Conservation (phyloP, 164 flowering plant species). For the Tetrastigma voinierianum region DNA sequence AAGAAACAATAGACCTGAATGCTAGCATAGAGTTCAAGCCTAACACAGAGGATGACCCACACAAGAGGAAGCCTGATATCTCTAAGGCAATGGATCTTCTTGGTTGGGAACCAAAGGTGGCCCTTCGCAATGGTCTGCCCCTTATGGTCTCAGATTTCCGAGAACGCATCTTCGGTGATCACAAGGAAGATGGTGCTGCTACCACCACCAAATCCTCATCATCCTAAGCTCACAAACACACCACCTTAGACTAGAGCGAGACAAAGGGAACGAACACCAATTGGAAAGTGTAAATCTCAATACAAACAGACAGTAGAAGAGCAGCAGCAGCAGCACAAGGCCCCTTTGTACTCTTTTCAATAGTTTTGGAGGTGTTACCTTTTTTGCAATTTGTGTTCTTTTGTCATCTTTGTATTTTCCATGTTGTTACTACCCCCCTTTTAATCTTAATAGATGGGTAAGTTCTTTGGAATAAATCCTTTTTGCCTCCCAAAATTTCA, state of each 20-base stretch:
- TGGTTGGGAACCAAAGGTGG: conserved; percentile 86
- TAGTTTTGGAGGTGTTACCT: conserved; percentile 6
- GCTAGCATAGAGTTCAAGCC: conserved; percentile 81
- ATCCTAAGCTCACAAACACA: conserved; percentile 2
- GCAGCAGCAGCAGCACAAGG: conserved; percentile 7
- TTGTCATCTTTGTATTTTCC: conserved; percentile 6
- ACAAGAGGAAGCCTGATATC: conserved; percentile 98
- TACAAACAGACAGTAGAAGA: background rate
- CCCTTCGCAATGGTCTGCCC: conserved; percentile 91
- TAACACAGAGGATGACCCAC: conserved; percentile 97
- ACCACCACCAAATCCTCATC: conserved; percentile 11
- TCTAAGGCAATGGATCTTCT: conserved; percentile 78
- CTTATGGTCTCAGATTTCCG: conserved; percentile 85
- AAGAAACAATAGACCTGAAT: conserved; percentile 85
- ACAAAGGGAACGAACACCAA: background rate
- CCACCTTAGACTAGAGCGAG: background rate
- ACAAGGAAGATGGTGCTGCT: conserved; percentile 36
- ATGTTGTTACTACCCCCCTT: background rate
- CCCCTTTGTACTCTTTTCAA: background rate
- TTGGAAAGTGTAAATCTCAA: background rate
- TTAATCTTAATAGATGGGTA: conserved; percentile 1
- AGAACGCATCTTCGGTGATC: conserved; percentile 91
- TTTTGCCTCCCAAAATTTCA: too few relatives aligned
- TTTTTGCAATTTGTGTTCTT: background rate
- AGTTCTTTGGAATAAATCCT: too few relatives aligned